phyloP scores from a whole-genome alignment of 1,284 basidiomycete species.

The Cryptococcus sp. region DNA sequence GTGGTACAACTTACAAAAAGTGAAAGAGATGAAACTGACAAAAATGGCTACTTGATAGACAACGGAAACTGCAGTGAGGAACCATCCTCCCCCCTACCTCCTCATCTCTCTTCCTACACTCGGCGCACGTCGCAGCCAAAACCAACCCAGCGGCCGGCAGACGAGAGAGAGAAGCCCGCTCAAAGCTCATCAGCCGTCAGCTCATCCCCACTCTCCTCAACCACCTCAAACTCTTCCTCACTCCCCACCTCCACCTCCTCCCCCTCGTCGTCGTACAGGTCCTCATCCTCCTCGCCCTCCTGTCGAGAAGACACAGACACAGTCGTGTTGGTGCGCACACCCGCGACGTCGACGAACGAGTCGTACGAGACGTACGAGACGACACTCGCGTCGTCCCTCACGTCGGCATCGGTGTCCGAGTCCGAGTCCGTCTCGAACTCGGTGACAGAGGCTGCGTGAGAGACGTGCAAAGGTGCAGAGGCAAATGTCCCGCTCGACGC shows the following conservation, averaged over 20 bases:
- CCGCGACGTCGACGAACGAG: conserved; percentile 11
- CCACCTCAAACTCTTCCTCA: conserved; percentile 8
- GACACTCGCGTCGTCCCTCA: conserved; percentile 7
- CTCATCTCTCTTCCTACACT: too few species aligned
- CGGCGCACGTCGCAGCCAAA: too few species aligned
- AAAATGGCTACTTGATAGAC: neutral
- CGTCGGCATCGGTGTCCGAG: conserved; percentile 6
- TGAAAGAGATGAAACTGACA: neutral
- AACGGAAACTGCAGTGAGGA: too few species aligned
- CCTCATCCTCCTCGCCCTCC: neutral
- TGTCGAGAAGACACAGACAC: neutral
- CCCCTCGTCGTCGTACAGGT: conserved; percentile 11
- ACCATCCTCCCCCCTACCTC: too few species aligned
- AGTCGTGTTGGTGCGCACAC: conserved; percentile 6
- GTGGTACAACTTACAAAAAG: neutral
- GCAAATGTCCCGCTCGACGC: neutral
- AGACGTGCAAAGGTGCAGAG: too few species aligned
- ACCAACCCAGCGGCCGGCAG: too few species aligned
- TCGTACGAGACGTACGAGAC: conserved; percentile 9
- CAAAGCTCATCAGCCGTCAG: conserved; percentile 19
- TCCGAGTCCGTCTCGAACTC: neutral
- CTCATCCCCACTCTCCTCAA: conserved; percentile 14
- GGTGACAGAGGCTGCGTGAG: neutral
- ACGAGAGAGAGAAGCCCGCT: too few species aligned
- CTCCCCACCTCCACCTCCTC: conserved; percentile 13